A percentile compares a stretch with the other conserved stretches of the same genome.
Conservation (phyloP, 441 rosid genomes). For the Pelargonium citronellum region DNA sequence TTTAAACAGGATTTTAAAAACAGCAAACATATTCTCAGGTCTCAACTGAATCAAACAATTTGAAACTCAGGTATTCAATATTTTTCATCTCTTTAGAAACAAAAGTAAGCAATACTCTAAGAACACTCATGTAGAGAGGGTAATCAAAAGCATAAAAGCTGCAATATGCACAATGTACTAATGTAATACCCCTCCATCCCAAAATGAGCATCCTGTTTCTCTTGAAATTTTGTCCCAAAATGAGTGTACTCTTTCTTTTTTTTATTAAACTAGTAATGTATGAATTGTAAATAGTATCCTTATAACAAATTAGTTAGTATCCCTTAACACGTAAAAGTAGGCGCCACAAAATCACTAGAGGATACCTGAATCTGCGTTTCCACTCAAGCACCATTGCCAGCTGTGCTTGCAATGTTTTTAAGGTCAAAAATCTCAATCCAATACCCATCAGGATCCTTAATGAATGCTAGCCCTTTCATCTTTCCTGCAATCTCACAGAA, state of each 20-base stretch:
- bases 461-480: constrained; percentile 81
- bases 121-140: neutral
- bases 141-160: neutral
- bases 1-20: too few species aligned
- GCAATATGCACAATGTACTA: neutral
- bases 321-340: too few species aligned
- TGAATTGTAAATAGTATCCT: too few species aligned
- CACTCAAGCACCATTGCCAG: constrained; percentile 38
- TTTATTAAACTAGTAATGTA: too few species aligned
- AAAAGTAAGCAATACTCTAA: neutral
- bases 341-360: too few species aligned
- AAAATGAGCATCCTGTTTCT: too few species aligned
- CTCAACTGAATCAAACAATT: neutral
- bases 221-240: too few species aligned
- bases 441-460: constrained; percentile 95
- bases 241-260: too few species aligned
- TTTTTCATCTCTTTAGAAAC: neutral
- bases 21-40: too few species aligned
- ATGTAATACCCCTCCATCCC: too few species aligned
- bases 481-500: constrained; percentile 44
- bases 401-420: constrained; percentile 37
- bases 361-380: too few species aligned
- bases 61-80: neutral
- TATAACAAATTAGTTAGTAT: too few species aligned
- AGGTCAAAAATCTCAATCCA: constrained; percentile 93